Evolutionary conservation across 1,284 basidiomycete species (phyloP).

Genomic region (Ceratobasidium papillatum): DNA sequence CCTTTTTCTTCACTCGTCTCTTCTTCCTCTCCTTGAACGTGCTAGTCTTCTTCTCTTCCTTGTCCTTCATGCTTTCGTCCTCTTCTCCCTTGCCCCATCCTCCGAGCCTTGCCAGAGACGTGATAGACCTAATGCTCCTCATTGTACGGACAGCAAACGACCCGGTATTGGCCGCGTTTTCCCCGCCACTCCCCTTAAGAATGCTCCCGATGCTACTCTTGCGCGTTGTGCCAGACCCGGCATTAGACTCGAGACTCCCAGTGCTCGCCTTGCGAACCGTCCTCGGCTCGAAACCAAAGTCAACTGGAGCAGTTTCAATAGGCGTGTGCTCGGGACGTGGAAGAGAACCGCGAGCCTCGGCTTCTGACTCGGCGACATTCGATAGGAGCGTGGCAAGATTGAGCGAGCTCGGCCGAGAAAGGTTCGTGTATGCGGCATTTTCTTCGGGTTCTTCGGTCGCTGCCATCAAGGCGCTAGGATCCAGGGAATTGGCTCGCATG

Average conservation of each 20-base stretch:
- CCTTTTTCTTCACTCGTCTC: slow-evolving; percentile 42
- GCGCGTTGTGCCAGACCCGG: slow-evolving; percentile 44
- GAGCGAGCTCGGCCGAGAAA: slow-evolving; percentile 62
- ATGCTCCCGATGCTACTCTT: slow-evolving; percentile 32
- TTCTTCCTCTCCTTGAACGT: slow-evolving; percentile 48
- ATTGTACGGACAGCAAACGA: slow-evolving; percentile 81
- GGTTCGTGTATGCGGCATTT: not conserved
- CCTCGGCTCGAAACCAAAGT: slow-evolving; percentile 32
- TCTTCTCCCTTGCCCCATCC: slow-evolving; percentile 67
- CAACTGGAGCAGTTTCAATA: slow-evolving; percentile 36
- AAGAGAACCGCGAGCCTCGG: slow-evolving; percentile 5
- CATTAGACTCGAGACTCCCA: slow-evolving; percentile 41
- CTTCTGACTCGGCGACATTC: slow-evolving; percentile 41
- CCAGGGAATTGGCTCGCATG: slow-evolving; percentile 31
- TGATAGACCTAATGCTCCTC: slow-evolving; percentile 73
- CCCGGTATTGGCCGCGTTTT: slow-evolving; percentile 50
- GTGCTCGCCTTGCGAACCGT: slow-evolving; percentile 42
- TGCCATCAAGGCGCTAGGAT: slow-evolving; percentile 7
- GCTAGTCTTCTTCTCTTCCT: slow-evolving; percentile 37
- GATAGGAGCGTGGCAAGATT: slow-evolving; percentile 65
- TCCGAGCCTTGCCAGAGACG: slow-evolving; percentile 73
- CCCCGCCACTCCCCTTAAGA: not conserved
- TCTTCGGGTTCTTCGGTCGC: slow-evolving; percentile 57
- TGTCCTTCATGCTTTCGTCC: slow-evolving; percentile 47
- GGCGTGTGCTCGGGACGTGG: slow-evolving; percentile 29